Conservation (phyloP, 345 rosid species). For the Mangifera indica region DNA sequence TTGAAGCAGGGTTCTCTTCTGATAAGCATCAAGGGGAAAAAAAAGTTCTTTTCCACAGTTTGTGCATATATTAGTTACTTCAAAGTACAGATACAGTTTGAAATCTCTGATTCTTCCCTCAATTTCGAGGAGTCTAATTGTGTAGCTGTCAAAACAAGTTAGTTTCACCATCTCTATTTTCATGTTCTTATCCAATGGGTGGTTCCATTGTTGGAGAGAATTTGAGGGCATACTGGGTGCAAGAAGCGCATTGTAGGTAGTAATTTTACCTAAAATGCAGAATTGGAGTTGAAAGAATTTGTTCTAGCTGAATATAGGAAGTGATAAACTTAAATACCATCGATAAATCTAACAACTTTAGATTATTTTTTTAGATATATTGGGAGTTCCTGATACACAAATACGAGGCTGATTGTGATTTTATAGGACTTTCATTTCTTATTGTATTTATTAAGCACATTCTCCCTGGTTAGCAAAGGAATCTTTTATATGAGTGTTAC, state of each 20-base stretch:
- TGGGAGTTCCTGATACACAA: not conserved
- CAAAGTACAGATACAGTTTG: not conserved
- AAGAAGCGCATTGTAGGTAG: not conserved
- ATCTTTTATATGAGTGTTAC: not conserved
- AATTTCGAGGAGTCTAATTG: not conserved
- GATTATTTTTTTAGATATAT: not conserved
- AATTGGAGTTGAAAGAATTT: not conserved
- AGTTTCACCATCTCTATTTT: not conserved
- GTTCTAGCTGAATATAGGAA: conserved; percentile 4
- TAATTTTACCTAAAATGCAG: not conserved
- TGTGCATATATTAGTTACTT: conserved; percentile 18
- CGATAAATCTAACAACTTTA: conserved; percentile 3
- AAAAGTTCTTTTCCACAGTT: conserved; percentile 25
- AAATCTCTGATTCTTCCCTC: not conserved
- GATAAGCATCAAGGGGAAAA: conserved; percentile 27
- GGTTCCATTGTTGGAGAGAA: not conserved
- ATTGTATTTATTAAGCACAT: not conserved
- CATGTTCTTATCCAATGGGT: not conserved
- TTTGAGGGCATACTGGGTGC: conserved; percentile 14
- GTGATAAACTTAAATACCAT: not conserved
- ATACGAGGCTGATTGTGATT: not conserved
- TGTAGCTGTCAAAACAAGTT: conserved; percentile 12
- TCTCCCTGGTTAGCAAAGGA: not conserved
- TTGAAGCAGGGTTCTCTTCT: conserved; percentile 22
- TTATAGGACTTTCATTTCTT: not conserved